Base-by-base conservation (phyloP, 192 early-diverging fungal species). In the Rhizophlyctis rosea region DNA sequence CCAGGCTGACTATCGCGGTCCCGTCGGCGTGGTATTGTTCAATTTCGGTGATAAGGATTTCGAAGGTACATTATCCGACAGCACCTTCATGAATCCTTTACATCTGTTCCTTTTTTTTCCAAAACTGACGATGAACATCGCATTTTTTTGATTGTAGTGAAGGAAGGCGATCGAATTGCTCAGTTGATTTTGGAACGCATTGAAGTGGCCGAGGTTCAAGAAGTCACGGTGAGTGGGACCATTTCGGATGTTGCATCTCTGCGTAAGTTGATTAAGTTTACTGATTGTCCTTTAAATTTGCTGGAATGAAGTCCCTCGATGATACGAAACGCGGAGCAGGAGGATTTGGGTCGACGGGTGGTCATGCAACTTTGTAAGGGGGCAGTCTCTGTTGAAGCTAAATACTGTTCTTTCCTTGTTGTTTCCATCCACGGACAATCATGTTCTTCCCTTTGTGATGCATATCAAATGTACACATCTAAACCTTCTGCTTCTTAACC, bases 101-200 rank as follows among this genome's bases (percentile, higher is more conserved):
- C 30, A 47, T 67, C 2, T 59, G 13, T 28, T 27, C 14, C 47
- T 3, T 61, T 54, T 24, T 14, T 27, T 29, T 18, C 21, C 44
- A 28, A 7, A 11, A 29, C 33, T 14, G 21, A 14, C 14, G 9
- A 11, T 53, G 14, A 23, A 57, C 47, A 5, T 27, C 28, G 21
- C 11, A 5, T 30, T 36, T 52, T 33, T 24, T 49, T 60, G 13
- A 21, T 28, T 79, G 32, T 65, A 76, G 85, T 99, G 55, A 84
- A 87, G 39, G 71, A 82, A 47, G 97, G 97, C 16, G 95, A 99
- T 70, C 85, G 97, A 28, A 85, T 99, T 71, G 97, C 97, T 13
- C 97, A 99, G 76, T 72, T 99, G 54, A 85, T 99, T 32, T 73
- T 99, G 9, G 97, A 97, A 71, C 74, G 80, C 49, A 92, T 95